Evolutionary conservation across 179 eudicot species (phyloP).

Genomic region (Camellia oleifera): DNA sequence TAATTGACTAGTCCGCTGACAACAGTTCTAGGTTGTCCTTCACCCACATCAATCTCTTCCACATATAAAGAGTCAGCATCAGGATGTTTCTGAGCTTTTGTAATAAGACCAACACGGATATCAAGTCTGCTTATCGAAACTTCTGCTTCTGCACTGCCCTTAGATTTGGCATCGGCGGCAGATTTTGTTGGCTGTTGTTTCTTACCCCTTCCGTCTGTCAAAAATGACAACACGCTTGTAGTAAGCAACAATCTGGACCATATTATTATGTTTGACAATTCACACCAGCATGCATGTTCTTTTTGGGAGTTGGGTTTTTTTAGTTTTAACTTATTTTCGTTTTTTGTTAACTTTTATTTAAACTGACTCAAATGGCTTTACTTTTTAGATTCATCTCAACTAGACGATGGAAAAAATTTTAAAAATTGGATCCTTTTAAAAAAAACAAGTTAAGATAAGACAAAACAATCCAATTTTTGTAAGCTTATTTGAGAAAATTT

Average conservation of each 20-base stretch:
- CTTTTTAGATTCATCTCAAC: too few species aligned
- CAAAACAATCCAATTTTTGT: too few species aligned
- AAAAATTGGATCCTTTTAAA: too few species aligned
- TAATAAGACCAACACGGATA: constrained; percentile 93
- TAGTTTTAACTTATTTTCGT: too few species aligned
- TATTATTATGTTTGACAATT: neutral
- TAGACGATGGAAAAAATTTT: too few species aligned
- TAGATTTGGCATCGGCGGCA: constrained; percentile 47
- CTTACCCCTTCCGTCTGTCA: constrained; percentile 57
- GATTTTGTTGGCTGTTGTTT: constrained; percentile 56
- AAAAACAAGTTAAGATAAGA: too few species aligned
- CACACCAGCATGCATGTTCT: neutral
- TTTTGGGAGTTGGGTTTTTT: too few species aligned
- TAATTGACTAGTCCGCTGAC: constrained; percentile 95
- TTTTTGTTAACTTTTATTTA: neutral
- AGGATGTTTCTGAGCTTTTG: constrained; percentile 88
- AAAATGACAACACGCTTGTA: neutral
- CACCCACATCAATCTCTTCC: constrained; percentile 98
- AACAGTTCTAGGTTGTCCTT: constrained; percentile 81
- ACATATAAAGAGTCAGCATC: constrained; percentile 96
- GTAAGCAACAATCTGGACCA: constrained; percentile 11
- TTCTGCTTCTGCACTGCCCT: constrained; percentile 60
- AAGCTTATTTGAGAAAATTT: too few species aligned
- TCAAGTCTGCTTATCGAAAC: constrained; percentile 78
- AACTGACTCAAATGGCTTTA: too few species aligned